Conservation (phyloP, 2,329 filamentous ascomycete species). For the Penicillium brasilianum region DNA sequence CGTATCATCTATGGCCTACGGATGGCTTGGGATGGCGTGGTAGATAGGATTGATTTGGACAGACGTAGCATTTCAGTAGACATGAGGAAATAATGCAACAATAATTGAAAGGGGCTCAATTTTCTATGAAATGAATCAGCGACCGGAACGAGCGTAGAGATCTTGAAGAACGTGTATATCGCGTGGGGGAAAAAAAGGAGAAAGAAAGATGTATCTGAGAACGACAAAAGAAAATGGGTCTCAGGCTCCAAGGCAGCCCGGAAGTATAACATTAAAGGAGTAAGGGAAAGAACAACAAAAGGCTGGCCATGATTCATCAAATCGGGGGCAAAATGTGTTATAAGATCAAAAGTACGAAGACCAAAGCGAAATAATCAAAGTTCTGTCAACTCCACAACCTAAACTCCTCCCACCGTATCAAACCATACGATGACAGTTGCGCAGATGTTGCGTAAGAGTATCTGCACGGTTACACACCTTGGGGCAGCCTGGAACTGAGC, state of each 20-base stretch:
- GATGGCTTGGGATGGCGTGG: neutral
- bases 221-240: neutral
- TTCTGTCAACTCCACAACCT: neutral
- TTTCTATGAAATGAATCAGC: neutral
- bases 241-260: neutral
- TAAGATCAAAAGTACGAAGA: neutral
- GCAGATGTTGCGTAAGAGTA: neutral
- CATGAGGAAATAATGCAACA: neutral
- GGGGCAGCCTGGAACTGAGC: neutral
- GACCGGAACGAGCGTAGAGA: neutral
- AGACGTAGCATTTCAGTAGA: neutral
- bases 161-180: neutral
- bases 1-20: constrained; percentile 8
- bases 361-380: neutral
- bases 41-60: neutral
- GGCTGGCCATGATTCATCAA: neutral
- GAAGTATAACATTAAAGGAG: neutral
- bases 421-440: neutral
- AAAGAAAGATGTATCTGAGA: too few relatives aligned
- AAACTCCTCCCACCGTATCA: neutral
- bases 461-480: neutral
- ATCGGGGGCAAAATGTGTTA: neutral
- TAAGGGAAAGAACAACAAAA: too few relatives aligned
- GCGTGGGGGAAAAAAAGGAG: neutral
- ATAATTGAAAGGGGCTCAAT: neutral